phyloP scores from a whole-genome alignment of 2,329 filamentous ascomycete species.

The Didymella arachidicola region DNA sequence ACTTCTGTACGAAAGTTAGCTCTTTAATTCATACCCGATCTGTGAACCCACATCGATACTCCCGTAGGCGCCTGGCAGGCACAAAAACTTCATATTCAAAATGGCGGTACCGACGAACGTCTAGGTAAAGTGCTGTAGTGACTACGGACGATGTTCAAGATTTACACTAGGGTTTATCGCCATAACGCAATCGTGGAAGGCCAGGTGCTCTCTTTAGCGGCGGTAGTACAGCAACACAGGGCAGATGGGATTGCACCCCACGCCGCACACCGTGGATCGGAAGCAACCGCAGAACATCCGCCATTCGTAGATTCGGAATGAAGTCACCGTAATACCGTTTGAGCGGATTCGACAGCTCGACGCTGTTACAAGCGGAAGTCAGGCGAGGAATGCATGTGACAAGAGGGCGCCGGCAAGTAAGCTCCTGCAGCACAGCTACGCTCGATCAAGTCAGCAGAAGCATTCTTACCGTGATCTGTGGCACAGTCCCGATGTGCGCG shows the following conservation, averaged over 20 bases:
- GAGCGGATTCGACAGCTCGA: neutral
- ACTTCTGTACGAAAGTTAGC: constrained; percentile 28
- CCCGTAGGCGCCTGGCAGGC: constrained; percentile 38
- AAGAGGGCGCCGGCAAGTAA: neutral
- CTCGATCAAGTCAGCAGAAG: neutral
- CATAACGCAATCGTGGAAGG: neutral
- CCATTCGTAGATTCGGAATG: constrained; percentile 3
- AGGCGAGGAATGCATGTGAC: constrained; percentile 11
- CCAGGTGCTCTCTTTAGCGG: neutral
- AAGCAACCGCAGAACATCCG: neutral
- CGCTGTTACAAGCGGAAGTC: neutral
- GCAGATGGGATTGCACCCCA: neutral
- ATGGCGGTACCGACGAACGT: neutral
- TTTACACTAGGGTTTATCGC: neutral
- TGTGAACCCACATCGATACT: constrained; percentile 31
- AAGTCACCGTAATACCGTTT: neutral
- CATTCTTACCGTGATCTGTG: neutral
- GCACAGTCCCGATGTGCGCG: neutral
- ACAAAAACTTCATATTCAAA: constrained; percentile 30
- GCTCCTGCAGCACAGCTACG: neutral
- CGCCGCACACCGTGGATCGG: neutral
- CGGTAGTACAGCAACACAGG: neutral
- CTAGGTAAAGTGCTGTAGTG: neutral
- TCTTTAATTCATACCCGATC: neutral
- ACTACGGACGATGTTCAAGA: neutral